Conservation (phyloP, 148 eudicot genomes). For the Suaeda aralocaspica region DNA sequence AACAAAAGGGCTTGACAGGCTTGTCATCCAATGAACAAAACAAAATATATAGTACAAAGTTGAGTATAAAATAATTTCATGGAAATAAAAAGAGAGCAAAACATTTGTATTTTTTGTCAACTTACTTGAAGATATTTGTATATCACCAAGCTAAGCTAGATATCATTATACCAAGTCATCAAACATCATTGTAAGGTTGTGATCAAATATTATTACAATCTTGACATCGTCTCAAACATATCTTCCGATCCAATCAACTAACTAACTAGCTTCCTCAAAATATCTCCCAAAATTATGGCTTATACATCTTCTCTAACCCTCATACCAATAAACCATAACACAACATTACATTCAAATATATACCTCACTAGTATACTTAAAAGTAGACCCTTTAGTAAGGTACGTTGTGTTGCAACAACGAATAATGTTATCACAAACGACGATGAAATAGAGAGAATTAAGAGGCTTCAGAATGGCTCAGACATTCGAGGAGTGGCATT, state of each 20-base stretch:
- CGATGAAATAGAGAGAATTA: constrained; percentile 68
- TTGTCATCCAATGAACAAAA: too few relatives aligned
- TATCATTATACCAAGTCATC: too few relatives aligned
- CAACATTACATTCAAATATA: background rate
- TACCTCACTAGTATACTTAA: background rate
- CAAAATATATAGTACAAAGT: too few relatives aligned
- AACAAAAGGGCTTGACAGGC: too few relatives aligned
- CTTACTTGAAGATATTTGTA: constrained; percentile 13
- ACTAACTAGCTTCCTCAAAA: background rate
- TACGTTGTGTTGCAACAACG: background rate
- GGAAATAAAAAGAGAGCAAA: constrained; percentile 16
- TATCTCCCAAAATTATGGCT: background rate
- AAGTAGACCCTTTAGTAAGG: constrained; percentile 8
- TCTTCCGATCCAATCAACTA: too few relatives aligned
- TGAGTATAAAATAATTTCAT: constrained; percentile 1
- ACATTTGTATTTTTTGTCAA: constrained; percentile 20
- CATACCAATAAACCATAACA: background rate
- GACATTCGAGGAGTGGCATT: constrained; percentile 89
- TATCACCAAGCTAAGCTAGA: background rate
- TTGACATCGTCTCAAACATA: background rate
- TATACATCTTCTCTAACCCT: constrained; percentile 1
- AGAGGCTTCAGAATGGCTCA: constrained; percentile 88
- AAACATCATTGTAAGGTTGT: constrained; percentile 24
- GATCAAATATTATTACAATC: background rate
- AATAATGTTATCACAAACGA: constrained; percentile 22